These are phyloP conservation scores for Auricularia sp. DNA, from an alignment of 768 basidiomycete species.

Conservation along the genomic window DNA sequence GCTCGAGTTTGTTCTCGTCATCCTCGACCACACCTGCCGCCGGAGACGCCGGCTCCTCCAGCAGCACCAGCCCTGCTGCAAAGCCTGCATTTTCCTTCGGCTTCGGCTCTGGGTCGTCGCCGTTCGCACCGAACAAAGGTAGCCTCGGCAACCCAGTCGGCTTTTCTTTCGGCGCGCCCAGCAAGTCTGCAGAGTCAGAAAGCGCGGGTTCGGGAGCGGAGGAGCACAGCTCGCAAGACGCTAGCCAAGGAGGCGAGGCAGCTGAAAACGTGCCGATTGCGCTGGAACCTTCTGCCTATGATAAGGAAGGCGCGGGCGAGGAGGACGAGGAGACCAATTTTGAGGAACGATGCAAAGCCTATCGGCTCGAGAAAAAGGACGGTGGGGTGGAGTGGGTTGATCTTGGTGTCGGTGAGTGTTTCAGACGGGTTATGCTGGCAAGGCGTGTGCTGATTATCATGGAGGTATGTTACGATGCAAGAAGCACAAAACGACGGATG, in stretches of 20 bases:
- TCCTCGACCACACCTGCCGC: constrained; percentile 10
- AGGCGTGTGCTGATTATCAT: too few relatives aligned
- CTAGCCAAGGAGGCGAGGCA: neutral
- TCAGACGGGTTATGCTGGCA: neutral
- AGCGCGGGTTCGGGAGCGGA: neutral
- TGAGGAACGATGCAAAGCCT: constrained; percentile 51
- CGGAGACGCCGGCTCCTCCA: neutral
- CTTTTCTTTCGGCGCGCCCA: constrained; percentile 43
- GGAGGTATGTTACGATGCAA: constrained; percentile 63
- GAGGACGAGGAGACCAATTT: constrained; percentile 66
- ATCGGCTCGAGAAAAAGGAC: constrained; percentile 37
- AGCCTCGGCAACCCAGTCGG: constrained; percentile 58
- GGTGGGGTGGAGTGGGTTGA: constrained; percentile 48
- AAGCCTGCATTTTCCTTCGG: constrained; percentile 18
- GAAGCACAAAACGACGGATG: constrained; percentile 53
- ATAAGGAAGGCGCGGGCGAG: constrained; percentile 71
- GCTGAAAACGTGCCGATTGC: neutral
- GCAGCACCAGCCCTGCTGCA: neutral
- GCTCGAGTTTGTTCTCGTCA: constrained; percentile 4
- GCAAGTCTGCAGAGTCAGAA: constrained; percentile 20
- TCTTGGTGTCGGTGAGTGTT: constrained; percentile 51
- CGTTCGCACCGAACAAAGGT: constrained; percentile 25
- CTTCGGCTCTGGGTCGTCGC: constrained; percentile 17
- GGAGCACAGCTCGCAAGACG: too few relatives aligned
- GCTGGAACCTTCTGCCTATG: constrained; percentile 17